phyloP scores from a whole-genome alignment of 2,329 filamentous ascomycete species.

The Diaporthe capsici region DNA sequence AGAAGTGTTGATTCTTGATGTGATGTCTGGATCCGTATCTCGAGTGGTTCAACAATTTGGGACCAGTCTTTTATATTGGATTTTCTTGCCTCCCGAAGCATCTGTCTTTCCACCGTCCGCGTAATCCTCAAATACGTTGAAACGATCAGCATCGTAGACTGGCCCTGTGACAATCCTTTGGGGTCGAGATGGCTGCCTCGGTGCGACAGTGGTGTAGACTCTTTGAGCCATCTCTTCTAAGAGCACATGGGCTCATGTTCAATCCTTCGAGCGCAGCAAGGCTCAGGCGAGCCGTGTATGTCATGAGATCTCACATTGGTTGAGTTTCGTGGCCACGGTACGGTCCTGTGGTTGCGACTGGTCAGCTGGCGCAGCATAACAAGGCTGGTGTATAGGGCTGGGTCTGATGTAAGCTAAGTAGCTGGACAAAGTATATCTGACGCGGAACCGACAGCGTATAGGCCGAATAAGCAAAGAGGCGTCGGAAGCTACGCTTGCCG shows the following conservation, averaged over 20 bases:
- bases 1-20: not conserved
- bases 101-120: not conserved
- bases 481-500: not conserved
- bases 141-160: not conserved
- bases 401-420: conserved; percentile 26
- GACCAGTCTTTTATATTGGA: not conserved
- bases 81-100: not conserved
- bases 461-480: conserved; percentile 8
- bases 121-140: not conserved
- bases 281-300: not conserved
- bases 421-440: not conserved
- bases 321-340: not conserved
- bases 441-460: not conserved
- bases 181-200: conserved; percentile 7
- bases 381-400: conserved; percentile 24
- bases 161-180: conserved; percentile 6
- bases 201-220: not conserved
- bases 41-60: not conserved
- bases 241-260: not conserved
- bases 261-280: not conserved
- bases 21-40: not conserved
- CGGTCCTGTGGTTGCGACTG: not conserved
- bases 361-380: conserved; percentile 20
- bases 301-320: conserved; percentile 14
- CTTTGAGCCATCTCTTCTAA: not conserved